Evolutionary conservation across 768 basidiomycete species (phyloP), one percentile per base, ranked within the genome.

Genomic region (Boletus sp.): DNA sequence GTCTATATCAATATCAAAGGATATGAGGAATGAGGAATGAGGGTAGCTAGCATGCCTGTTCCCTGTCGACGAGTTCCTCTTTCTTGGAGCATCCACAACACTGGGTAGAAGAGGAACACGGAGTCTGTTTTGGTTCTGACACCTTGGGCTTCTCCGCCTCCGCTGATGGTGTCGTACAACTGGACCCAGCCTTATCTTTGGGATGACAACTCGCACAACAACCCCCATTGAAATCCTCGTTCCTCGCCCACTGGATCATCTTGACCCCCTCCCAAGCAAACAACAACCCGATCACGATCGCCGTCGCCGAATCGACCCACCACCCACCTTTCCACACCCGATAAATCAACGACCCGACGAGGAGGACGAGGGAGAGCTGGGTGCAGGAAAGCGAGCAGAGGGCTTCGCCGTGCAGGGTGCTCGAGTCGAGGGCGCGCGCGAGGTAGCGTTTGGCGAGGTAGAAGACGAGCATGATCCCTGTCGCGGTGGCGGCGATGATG

Each of bases 391-490:
- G 70, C 0, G 75, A 71, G 42, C 78, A 79, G 33, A 70, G 68
- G 0, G 78, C 75, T 59, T 79, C 77, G 30, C 75, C 75, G 25
- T 71, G 53, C 62, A 79, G 74, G 6, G 72, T 64, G 49, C 72
- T 75, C 55, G 77, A 79, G 60, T 79, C 61, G 30, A 78, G 72
- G 3, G 72, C 69, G 10, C 59, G 66, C 1, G 77, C 75, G 23
- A 79, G 74, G 54, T 72, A 73, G 5, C 75, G 74, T 56, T 79
- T 79, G 10, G 68, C 72, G 1, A 77, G 58, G 72, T 77, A 79
- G 43, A 79, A 72, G 15, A 72, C 23, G n/a, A 74, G 47, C 67
- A 73, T 75, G 50, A 77, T 38, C 3, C 70, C 63, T 4, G 74
- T 66, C 1, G 78, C 72, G 7, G 72, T 69, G 9, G 73, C 71